Percentiles rank a stretch among this genome's conserved stretches.
phyloP scores from a whole-genome alignment of 306 rosid species.

The Ormosia semicastrata region DNA sequence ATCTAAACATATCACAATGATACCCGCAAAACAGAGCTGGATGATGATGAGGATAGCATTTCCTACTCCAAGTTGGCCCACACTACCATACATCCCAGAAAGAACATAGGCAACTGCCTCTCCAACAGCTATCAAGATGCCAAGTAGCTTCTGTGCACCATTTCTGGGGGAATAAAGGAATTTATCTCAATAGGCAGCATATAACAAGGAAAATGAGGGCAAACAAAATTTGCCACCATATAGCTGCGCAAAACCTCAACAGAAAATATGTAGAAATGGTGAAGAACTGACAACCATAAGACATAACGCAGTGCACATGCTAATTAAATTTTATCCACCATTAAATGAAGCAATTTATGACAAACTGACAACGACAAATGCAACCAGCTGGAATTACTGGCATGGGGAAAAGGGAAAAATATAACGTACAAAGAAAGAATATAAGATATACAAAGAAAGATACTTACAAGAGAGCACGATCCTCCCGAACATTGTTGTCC shows the following conservation, averaged over 20 bases:
- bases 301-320: background rate
- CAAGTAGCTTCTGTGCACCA: conserved; percentile 75
- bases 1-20: conserved; percentile 76
- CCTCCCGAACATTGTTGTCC: conserved; percentile 67
- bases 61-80: conserved; percentile 81
- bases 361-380: background rate
- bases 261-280: background rate
- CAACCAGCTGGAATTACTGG: background rate
- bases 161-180: conserved; percentile 32
- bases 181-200: background rate
- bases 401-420: background rate
- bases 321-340: background rate
- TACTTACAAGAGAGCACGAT: conserved; percentile 63
- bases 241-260: background rate
- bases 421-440: background rate
- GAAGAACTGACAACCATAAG: background rate
- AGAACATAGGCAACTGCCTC: conserved; percentile 80
- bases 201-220: background rate
- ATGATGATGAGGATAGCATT: conserved; percentile 72
- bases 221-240: background rate
- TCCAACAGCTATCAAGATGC: conserved; percentile 77
- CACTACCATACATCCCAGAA: conserved; percentile 83
- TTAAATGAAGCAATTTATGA: background rate
- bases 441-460: background rate
- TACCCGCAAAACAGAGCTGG: conserved; percentile 78